Evolutionary conservation across 2,329 filamentous ascomycete genomes (phyloP), one percentile per base, ranked within the genome.

Genomic region (Xylariales sp.): DNA sequence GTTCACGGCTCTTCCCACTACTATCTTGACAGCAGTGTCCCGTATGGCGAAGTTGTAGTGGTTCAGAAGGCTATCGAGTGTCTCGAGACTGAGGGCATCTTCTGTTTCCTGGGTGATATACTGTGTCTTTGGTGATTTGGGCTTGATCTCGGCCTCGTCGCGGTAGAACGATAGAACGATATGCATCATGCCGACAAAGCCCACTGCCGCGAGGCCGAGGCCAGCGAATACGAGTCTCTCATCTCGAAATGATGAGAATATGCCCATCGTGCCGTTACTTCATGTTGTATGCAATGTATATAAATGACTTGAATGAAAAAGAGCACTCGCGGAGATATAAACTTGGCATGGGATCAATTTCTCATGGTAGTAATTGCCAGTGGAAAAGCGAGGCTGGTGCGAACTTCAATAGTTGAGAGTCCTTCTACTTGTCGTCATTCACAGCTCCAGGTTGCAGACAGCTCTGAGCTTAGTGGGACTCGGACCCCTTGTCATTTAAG

Each of bases 91-190:
- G 31, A 89, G 69, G 2, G 83, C 76, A 55, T 88, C 84, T 55
- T 89, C 84, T 2, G 83, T 86, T 18, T 84, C 80, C 58, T 88
- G 82, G 11, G 80, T 85, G 49, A 88, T 85, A 58, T 86, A 86
- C 51, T 83, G 78, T 38, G 84, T 78, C 57, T 84, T 82, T 25
- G 80, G 80, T 45, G 80, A 76, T 27, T 69, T 57, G 25, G 78
- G 74, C 45, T 78, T 79, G 54, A 93, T 77, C 60, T 82, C 74
- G 48, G 83, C 83, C 40, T 82, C 71, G 51, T 80, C 70, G 49
- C 80, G 74, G 50, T 83, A 78, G 41, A 74, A 64, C 43, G 68
- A 66, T 32, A 90, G 76, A 41, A 77, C 69, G 27, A 70, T 60
- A 47, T 73, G 71, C 60, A 87, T 77, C 39, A 71, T 68, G 45